A percentile compares a stretch with the other conserved stretches of the same genome.
Conservation (phyloP, 208 protist species). For the Novymonas esmeraldas region DNA sequence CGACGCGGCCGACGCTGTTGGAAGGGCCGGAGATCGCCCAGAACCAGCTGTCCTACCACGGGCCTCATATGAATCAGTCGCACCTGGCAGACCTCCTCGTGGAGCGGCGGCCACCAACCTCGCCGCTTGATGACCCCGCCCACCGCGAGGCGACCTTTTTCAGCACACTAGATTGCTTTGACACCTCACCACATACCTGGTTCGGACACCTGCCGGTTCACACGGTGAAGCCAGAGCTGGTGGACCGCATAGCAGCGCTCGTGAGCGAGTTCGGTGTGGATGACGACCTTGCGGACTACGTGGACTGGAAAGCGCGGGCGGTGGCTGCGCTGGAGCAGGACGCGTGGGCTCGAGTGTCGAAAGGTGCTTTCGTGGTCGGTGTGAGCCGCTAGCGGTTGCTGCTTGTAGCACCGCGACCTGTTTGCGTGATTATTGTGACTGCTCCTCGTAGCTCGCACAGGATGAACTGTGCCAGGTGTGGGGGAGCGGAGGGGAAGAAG, state of each 20-base stretch:
- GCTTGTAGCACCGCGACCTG: background rate
- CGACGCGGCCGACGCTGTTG: background rate
- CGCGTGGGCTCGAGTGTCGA: slow-evolving; percentile 24
- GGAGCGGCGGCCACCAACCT: background rate
- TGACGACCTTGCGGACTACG: slow-evolving; percentile 63
- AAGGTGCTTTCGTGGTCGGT: background rate
- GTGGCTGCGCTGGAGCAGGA: slow-evolving; percentile 22
- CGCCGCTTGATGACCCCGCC: slow-evolving; percentile 12
- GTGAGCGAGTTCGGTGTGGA: slow-evolving; percentile 45
- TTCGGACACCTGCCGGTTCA: slow-evolving; percentile 73
- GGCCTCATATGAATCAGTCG: slow-evolving; percentile 51
- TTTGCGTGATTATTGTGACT: too few species aligned
- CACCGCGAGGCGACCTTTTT: slow-evolving; percentile 34
- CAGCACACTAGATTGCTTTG: slow-evolving; percentile 12
- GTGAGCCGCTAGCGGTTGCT: background rate
- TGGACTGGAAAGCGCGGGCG: slow-evolving; percentile 31
- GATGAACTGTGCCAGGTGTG: too few species aligned
- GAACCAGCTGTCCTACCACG: slow-evolving; percentile 44
- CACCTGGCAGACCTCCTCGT: slow-evolving; percentile 42
- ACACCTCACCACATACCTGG: slow-evolving; percentile 13
- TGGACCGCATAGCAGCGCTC: slow-evolving; percentile 34
- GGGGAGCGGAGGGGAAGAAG: too few species aligned
- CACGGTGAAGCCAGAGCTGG: slow-evolving; percentile 46
- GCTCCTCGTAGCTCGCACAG: too few species aligned
- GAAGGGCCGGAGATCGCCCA: slow-evolving; percentile 24